Evolutionary conservation across 768 basidiomycete genomes (phyloP).

Genomic region (Boletellus sp.): DNA sequence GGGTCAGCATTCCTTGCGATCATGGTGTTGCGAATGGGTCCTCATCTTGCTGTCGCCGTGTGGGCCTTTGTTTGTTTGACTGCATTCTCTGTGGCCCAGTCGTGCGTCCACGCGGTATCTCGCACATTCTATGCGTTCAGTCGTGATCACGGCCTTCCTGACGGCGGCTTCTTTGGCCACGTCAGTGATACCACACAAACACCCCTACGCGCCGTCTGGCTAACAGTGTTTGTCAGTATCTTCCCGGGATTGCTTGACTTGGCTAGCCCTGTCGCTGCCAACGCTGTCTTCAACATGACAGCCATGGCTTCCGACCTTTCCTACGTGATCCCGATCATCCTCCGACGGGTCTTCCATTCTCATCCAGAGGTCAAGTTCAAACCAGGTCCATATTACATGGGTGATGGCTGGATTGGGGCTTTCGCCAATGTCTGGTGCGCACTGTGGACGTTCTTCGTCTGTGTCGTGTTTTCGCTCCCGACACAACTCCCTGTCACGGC

Average conservation of each 20-base stretch:
- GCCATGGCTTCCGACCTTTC: conserved; percentile 50
- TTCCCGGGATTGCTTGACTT: conserved; percentile 49
- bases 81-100: conserved; percentile 57
- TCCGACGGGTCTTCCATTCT: conserved; percentile 46
- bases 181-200: conserved; percentile 46
- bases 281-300: conserved; percentile 55
- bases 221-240: conserved; percentile 41
- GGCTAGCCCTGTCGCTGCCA: conserved; percentile 48
- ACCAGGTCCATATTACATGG: conserved; percentile 60
- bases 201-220: conserved; percentile 54
- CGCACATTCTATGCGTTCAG: conserved; percentile 59
- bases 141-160: conserved; percentile 51
- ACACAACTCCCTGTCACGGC: conserved; percentile 45
- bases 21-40: conserved; percentile 53
- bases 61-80: conserved; percentile 61
- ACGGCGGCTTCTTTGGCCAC: conserved; percentile 53
- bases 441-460: conserved; percentile 43
- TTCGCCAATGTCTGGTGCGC: conserved; percentile 45
- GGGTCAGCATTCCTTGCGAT: conserved; percentile 57
- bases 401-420: conserved; percentile 45
- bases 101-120: conserved; percentile 50
- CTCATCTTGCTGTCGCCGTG: conserved; percentile 45
- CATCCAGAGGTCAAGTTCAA: conserved; percentile 58
- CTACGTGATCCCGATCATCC: conserved; percentile 56
- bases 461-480: conserved; percentile 48